phyloP scores from a whole-genome alignment of 2,329 filamentous ascomycete species.

The Eutypella sp. region DNA sequence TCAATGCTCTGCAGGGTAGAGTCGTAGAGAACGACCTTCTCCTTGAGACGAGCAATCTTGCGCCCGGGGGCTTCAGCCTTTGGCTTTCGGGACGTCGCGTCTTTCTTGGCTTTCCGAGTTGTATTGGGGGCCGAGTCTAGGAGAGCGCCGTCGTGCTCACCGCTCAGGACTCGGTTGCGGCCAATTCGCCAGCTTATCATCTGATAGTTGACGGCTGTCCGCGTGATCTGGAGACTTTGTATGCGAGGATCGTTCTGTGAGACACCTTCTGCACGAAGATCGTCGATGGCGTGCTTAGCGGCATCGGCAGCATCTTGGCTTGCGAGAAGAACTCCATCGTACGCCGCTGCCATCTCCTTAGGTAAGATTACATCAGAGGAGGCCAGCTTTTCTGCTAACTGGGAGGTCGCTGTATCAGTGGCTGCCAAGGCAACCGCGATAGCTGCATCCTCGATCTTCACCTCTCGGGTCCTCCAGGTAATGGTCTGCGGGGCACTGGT shows the following conservation, averaged over 20 bases:
- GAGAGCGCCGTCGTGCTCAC: conserved; percentile 70
- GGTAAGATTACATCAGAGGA: conserved; percentile 40
- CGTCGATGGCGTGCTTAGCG: conserved; percentile 88
- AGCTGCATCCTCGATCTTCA: conserved; percentile 86
- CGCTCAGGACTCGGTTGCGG: conserved; percentile 82
- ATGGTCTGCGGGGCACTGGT: conserved; percentile 67
- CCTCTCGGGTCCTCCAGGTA: conserved; percentile 78
- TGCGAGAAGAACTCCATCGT: conserved; percentile 83
- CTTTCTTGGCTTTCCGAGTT: conserved; percentile 50
- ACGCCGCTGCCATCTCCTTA: conserved; percentile 74
- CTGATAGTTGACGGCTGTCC: conserved; percentile 89
- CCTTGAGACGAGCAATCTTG: conserved; percentile 74
- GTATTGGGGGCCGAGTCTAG: conserved; percentile 42
- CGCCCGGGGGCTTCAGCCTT: conserved; percentile 60
- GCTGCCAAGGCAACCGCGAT: conserved; percentile 80
- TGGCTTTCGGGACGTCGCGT: conserved; percentile 38
- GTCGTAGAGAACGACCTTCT: conserved; percentile 86
- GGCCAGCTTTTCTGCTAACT: conserved; percentile 43
- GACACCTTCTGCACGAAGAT: conserved; percentile 77
- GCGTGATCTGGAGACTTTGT: conserved; percentile 88
- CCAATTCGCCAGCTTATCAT: conserved; percentile 94
- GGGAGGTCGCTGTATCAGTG: conserved; percentile 51
- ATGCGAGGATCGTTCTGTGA: conserved; percentile 79
- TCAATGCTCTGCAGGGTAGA: conserved; percentile 87
- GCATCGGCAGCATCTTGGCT: conserved; percentile 94